Percentiles rank a stretch among this genome's conserved stretches.
Conservation (phyloP, 1,284 basidiomycete genomes). For the Fomitopsis betulina region DNA sequence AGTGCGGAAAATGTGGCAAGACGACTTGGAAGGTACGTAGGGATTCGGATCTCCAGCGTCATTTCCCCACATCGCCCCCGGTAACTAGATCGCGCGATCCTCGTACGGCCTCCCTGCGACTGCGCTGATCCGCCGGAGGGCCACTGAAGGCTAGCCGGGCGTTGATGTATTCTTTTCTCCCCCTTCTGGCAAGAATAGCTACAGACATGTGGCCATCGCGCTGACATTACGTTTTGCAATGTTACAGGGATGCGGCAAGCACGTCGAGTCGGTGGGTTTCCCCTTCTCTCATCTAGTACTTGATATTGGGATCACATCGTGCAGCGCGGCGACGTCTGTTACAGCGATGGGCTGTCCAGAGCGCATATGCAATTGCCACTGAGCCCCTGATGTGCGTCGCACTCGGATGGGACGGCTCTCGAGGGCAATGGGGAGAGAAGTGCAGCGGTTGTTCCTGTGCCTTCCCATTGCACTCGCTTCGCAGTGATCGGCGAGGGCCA, state of each 20-base stretch:
- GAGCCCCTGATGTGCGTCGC: neutral
- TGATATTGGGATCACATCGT: conserved; percentile 4
- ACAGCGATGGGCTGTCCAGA: neutral
- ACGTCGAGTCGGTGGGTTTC: conserved; percentile 55
- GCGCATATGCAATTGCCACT: neutral
- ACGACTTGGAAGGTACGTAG: conserved; percentile 65
- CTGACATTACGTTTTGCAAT: conserved; percentile 17
- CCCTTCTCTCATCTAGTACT: conserved; percentile 10
- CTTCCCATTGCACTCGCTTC: neutral
- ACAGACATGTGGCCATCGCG: conserved; percentile 1
- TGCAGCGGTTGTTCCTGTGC: conserved; percentile 8
- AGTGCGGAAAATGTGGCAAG: conserved; percentile 63
- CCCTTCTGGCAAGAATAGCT: conserved; percentile 4
- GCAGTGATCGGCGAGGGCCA: conserved; percentile 13
- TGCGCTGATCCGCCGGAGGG: conserved; percentile 3
- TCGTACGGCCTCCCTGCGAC: conserved; percentile 5
- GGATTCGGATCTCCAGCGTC: neutral
- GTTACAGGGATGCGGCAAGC: conserved; percentile 62
- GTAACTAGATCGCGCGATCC: conserved; percentile 9
- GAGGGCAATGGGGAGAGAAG: conserved; percentile 8
- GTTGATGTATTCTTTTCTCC: neutral
- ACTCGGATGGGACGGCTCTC: neutral
- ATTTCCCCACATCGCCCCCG: neutral
- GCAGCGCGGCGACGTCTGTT: neutral
- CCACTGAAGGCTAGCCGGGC: neutral